Evolutionary conservation across 305 asterid genomes (phyloP).

Genomic region (Fraxinus latifolia): DNA sequence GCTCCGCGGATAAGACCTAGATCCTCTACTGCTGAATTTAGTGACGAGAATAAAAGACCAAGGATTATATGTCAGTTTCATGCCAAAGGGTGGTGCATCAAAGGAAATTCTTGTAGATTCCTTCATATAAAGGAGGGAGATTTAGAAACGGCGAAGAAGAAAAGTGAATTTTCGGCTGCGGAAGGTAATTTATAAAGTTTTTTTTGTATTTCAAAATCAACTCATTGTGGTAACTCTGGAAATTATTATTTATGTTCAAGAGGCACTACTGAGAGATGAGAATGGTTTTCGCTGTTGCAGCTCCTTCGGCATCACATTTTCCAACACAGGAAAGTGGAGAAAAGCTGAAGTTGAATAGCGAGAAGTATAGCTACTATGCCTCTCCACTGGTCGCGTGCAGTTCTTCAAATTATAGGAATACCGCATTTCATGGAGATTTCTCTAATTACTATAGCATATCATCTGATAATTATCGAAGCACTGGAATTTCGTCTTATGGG

Average conservation of each 20-base stretch:
- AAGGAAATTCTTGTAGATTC: constrained; percentile 78
- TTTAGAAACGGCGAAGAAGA: constrained; percentile 35
- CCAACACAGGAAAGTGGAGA: constrained; percentile 40
- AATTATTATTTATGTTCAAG: constrained; percentile 24
- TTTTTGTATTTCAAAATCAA: constrained; percentile 25
- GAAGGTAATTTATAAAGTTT: constrained; percentile 49
- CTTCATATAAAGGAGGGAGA: constrained; percentile 59
- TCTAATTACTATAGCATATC: constrained; percentile 28
- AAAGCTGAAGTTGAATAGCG: constrained; percentile 36
- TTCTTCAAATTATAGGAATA: constrained; percentile 25
- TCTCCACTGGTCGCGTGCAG: constrained; percentile 36
- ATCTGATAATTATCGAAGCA: constrained; percentile 32
- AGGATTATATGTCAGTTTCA: constrained; percentile 66
- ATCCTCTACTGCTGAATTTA: constrained; percentile 44
- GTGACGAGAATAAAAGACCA: constrained; percentile 48
- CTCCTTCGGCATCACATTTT: constrained; percentile 36
- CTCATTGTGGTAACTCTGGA: constrained; percentile 16
- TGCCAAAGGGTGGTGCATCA: constrained; percentile 92
- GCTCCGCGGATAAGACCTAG: constrained; percentile 46
- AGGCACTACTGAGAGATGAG: constrained; percentile 22
- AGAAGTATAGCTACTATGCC: constrained; percentile 29
- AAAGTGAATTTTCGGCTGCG: constrained; percentile 30
- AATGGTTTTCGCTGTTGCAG: constrained; percentile 38
- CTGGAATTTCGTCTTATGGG: constrained; percentile 29
- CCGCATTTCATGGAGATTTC: constrained; percentile 29